A percentile compares a stretch with the other conserved stretches of the same genome.
These are phyloP conservation scores for Lipomyces spencermartinsiae DNA, from an alignment of 805 yeast genomes.

Conservation along the genomic window DNA sequence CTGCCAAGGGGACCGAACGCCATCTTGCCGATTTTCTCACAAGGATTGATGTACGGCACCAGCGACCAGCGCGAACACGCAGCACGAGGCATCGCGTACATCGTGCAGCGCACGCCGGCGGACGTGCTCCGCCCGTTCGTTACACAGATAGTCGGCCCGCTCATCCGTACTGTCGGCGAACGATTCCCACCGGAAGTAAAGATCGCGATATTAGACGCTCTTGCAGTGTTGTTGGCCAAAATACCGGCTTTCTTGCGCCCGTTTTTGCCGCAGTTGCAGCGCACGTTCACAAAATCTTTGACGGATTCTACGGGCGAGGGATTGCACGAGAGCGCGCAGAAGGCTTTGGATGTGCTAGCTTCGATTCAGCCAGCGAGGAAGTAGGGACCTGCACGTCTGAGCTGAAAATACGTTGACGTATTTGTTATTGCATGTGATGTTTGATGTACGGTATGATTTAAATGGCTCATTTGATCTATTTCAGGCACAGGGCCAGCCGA, in stretches of 20 bases:
- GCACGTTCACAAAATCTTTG: slow-evolving; percentile 92
- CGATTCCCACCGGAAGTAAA: slow-evolving; percentile 89
- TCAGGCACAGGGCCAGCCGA: not conserved
- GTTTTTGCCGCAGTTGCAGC: slow-evolving; percentile 94
- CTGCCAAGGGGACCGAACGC: slow-evolving; percentile 83
- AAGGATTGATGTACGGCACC: slow-evolving; percentile 94
- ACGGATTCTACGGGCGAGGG: slow-evolving; percentile 74
- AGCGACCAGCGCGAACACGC: slow-evolving; percentile 81
- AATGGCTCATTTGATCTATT: not conserved
- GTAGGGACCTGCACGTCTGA: not conserved
- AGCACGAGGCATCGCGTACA: slow-evolving; percentile 86
- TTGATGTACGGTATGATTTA: not conserved
- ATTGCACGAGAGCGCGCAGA: slow-evolving; percentile 82
- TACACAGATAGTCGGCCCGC: slow-evolving; percentile 93
- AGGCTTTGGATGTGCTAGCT: slow-evolving; percentile 78
- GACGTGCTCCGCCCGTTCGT: slow-evolving; percentile 80
- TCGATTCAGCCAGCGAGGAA: slow-evolving; percentile 22
- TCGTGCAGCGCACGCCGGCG: slow-evolving; percentile 81
- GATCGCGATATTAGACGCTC: slow-evolving; percentile 88
- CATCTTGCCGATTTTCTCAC: slow-evolving; percentile 87
- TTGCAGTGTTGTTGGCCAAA: slow-evolving; percentile 76
- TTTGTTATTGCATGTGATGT: not conserved
- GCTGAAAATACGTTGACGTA: not conserved
- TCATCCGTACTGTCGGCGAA: slow-evolving; percentile 97
- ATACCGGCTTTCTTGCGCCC: slow-evolving; percentile 93